Evolutionary conservation across 306 rosid genomes (phyloP).

Genomic region (Cucumis sativus): DNA sequence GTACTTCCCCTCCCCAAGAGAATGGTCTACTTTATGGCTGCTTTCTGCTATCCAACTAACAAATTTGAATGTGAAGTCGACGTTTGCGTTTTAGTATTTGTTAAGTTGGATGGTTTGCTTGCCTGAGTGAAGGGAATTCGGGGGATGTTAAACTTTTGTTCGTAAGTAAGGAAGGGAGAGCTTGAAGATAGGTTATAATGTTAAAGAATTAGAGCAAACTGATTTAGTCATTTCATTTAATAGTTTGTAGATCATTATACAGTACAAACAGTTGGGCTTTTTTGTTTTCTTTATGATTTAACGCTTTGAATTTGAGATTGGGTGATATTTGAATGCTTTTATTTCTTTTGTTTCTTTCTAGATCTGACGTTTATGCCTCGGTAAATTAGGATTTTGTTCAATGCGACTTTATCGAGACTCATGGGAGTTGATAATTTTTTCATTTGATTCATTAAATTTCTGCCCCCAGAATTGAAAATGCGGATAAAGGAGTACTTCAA

Average conservation of each 20-base stretch:
- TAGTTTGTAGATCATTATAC: background rate
- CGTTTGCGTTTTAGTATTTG: background rate
- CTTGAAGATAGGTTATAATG: background rate
- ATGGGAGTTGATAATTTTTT: background rate
- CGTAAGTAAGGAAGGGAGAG: background rate
- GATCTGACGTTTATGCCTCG: background rate
- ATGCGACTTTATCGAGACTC: background rate
- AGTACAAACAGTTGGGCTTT: background rate
- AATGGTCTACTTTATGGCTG: background rate
- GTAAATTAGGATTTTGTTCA: background rate
- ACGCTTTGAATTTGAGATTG: background rate
- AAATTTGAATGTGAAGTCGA: background rate
- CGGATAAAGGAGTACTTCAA: conserved; percentile 49
- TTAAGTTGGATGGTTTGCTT: background rate
- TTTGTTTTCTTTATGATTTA: background rate
- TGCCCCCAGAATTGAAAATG: conserved; percentile 39
- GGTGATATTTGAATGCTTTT: background rate
- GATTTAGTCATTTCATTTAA: background rate
- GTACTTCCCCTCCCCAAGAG: background rate
- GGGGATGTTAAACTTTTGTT: background rate
- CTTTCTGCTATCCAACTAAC: background rate
- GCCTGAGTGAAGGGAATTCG: background rate
- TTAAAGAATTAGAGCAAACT: background rate
- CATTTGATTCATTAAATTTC: background rate
- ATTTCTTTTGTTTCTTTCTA: background rate